Evolutionary conservation across 2,329 filamentous ascomycete species (phyloP).

Genomic region (Fusarium mundagurra): DNA sequence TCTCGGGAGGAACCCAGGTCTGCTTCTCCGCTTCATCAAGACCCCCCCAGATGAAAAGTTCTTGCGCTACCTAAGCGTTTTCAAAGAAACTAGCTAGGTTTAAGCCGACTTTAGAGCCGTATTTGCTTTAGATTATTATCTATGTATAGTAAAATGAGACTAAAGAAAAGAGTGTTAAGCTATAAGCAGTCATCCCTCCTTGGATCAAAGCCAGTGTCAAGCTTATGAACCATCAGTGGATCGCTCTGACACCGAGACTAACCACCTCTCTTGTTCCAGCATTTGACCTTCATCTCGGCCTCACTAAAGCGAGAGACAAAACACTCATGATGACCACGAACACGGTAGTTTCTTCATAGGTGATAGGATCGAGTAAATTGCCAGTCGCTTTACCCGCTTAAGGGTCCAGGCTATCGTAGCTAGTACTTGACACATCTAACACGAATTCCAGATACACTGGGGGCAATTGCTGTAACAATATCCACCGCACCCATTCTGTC

Average conservation of each 20-base stretch:
- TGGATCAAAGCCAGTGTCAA: not conserved
- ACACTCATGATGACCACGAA: not conserved
- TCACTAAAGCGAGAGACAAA: not conserved
- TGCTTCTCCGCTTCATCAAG: not conserved
- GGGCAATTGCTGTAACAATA: not conserved
- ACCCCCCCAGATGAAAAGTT: not conserved
- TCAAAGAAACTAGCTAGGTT: not conserved
- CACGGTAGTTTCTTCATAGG: not conserved
- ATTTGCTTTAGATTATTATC: not conserved
- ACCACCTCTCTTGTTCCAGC: not conserved
- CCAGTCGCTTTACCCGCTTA: not conserved
- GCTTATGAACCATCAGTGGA: not conserved
- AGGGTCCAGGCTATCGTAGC: fast-evolving
- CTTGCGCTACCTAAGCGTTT: not conserved
- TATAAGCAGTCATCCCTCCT: too few relatives aligned
- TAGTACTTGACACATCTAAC: not conserved
- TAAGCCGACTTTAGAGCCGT: fast-evolving
- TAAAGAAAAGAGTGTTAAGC: too few relatives aligned
- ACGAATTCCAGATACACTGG: not conserved
- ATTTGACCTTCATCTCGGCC: too few relatives aligned
- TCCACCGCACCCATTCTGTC: not conserved
- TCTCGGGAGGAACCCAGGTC: not conserved
- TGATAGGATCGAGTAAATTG: not conserved
- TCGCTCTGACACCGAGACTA: not conserved
- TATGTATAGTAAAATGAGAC: too few relatives aligned